Evolutionary conservation across 2,329 filamentous ascomycete genomes (phyloP), one percentile per base, ranked within the genome.

Genomic region (Thielaviopsis ethacetica): DNA sequence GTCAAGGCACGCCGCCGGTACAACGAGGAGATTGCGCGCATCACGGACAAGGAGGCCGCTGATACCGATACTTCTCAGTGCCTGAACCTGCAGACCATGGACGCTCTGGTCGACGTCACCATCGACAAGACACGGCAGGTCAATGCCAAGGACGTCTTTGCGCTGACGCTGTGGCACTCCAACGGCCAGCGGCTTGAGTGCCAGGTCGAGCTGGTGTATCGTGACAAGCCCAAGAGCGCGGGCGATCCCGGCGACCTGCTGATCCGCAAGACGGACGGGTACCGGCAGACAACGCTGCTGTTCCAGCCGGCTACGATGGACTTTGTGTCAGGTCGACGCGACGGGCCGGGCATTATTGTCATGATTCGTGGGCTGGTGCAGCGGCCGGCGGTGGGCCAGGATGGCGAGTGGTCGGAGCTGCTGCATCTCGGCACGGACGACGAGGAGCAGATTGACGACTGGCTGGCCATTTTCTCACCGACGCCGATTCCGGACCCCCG

Each of bases 151-250:
- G 93, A 98, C 69, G 83, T 86, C 64, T 98, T 98, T 68, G 85
- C 86, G 60, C 76, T 98, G 65, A 85, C 91, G 62, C 72, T 98
- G 15, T 78, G 80, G 56, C 93, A 98, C 69, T 95, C 91, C 1
- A 95, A 82, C 66, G 91, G 91, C 1, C 91, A 97, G 68, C 79
- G 90, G 62, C 78, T 98, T 52, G 88, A 89, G 65, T 96, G 93
- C 67, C 86, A 87, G 65, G 82, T 95, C 17, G 93, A 98, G 68
- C 69, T 98, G 30, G 78, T 97, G 15, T 80, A 91, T 63, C 82
- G 93, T 67, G 91, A 97, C 67, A 88, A 88, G 65, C 76, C 82
- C 24, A 76, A 79, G n/a, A 79, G 81, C 54, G 76, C 79, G 41
- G 79, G 80, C 2, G 80, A 85, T 62, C 75, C 80, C 54, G 90